Evolutionary conservation across 2,329 filamentous ascomycete genomes (phyloP), one percentile per base, ranked within the genome.

Genomic region (Diaporthe ampelina): DNA sequence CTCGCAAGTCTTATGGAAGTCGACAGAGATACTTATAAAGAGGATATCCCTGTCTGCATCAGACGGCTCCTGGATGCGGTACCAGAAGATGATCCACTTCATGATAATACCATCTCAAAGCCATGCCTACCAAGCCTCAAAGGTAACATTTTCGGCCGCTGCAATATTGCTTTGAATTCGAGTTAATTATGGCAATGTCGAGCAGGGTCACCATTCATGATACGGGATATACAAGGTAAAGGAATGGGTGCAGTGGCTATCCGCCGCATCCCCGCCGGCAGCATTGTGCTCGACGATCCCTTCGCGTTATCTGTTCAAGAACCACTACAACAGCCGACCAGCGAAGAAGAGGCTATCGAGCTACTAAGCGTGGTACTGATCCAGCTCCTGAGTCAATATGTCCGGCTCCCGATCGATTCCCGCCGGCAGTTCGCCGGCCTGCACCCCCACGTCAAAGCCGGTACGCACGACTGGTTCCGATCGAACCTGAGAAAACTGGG

Each of bases 231-330:
- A 19, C 71, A 61, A 37, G 71, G 71, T 24, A 73, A 73, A 59
- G 61, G 71, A 21, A 13, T 57, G 37, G 71, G 71, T 21, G 71
- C 63, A 32, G 54, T 68, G 9, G 71, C 59, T 17, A 59, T 32
- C 43, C 61, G 71, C n/a, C 71, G 59, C n/a, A 73, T 73, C 13
- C 35, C 61, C 21, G 37, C 37, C 4, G 71, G 71, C 52, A 73
- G n/a, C 37, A 29, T 73, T 32, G 43, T 73, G 13, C 71, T 73
- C 29, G 61, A 73, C n/a, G 71, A 73, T 15, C 61, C 71, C n/a
- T 73, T 73, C 37, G 71, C 56, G 24, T 26, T 73, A 4, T 73
- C 71, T 3, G 29, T 73, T 13, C 71, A 73, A n/a, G 71, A 73
- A 35, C 61, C 71, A 45, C 17, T 65, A 8, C 35, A 67, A 32